Evolutionary conservation across 768 basidiomycete genomes (phyloP).

Genomic region (Suillus placidus): DNA sequence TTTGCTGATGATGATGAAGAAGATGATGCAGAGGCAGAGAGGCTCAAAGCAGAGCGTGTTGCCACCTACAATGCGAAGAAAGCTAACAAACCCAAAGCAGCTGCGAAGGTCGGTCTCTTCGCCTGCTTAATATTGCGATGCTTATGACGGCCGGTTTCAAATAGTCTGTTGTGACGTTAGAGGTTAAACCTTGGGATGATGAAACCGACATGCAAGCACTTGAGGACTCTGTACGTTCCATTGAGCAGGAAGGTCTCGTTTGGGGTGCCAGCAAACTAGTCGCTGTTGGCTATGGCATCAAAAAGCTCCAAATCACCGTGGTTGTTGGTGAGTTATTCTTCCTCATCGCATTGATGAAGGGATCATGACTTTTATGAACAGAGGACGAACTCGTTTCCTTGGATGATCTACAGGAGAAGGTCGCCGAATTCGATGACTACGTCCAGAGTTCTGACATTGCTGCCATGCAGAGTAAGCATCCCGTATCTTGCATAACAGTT

Average conservation of each 20-base stretch:
- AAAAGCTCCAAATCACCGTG: conserved; percentile 82
- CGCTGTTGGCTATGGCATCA: conserved; percentile 90
- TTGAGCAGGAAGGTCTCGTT: conserved; percentile 87
- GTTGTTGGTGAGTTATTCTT: conserved; percentile 49
- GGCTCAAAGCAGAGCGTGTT: conserved; percentile 88
- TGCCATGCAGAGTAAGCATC: conserved; percentile 84
- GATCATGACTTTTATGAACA: conserved; percentile 32
- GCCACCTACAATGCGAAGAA: conserved; percentile 94
- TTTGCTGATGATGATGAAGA: conserved; percentile 81
- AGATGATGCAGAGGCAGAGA: conserved; percentile 84
- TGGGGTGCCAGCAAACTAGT: conserved; percentile 97
- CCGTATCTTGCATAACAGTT: not conserved
- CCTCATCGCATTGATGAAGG: not conserved
- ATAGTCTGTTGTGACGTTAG: conserved; percentile 96
- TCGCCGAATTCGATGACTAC: conserved; percentile 82
- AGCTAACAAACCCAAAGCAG: conserved; percentile 83
- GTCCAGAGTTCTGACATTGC: conserved; percentile 91
- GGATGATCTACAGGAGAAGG: conserved; percentile 91
- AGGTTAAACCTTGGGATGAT: conserved; percentile 99
- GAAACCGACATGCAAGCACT: conserved; percentile 95
- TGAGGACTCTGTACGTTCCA: conserved; percentile 81
- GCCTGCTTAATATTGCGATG: conserved; percentile 3
- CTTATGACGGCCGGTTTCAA: conserved; percentile 17
- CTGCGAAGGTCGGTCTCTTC: conserved; percentile 70
- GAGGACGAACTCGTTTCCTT: conserved; percentile 96